A percentile compares a stretch with the other conserved stretches of the same genome.
Evolutionary conservation across 805 yeast genomes (phyloP).

Genomic region (Candida koratica): DNA sequence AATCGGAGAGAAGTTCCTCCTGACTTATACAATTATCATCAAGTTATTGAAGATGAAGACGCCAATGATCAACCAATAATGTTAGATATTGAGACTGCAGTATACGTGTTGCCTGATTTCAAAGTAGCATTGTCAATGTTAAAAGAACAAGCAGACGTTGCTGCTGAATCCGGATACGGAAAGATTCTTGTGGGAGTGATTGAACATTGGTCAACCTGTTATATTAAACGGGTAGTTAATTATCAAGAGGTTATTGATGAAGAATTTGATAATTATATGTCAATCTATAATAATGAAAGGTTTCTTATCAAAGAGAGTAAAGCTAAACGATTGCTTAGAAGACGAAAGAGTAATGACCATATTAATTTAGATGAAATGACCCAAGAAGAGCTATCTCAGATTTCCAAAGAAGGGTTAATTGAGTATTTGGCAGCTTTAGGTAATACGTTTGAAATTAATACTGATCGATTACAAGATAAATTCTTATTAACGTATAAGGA

Average conservation of each 20-base stretch:
- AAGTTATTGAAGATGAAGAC: constrained; percentile 38
- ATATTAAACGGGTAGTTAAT: constrained; percentile 56
- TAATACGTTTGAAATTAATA: constrained; percentile 79
- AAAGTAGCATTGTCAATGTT: constrained; percentile 77
- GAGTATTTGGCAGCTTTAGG: constrained; percentile 82
- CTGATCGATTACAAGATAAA: constrained; percentile 58
- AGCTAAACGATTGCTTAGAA: constrained; percentile 35
- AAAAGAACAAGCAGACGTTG: constrained; percentile 85
- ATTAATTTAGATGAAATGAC: constrained; percentile 39
- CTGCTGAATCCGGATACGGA: constrained; percentile 80
- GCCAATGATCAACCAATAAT: constrained; percentile 29
- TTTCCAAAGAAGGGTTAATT: constrained; percentile 61
- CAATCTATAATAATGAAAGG: constrained; percentile 37
- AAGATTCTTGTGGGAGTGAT: constrained; percentile 75
- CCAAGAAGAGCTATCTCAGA: constrained; percentile 32
- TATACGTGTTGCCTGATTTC: constrained; percentile 68
- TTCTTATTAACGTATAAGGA: constrained; percentile 61
- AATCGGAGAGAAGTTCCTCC: constrained; percentile 68
- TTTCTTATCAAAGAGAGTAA: constrained; percentile 42
- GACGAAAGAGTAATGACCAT: constrained; percentile 13
- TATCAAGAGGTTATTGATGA: constrained; percentile 57
- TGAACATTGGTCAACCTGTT: constrained; percentile 59
- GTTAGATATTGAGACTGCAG: constrained; percentile 40
- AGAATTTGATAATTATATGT: constrained; percentile 38
- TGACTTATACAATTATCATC: constrained; percentile 57